Evolutionary conservation across 2,329 filamentous ascomycete species (phyloP).

Genomic region (Chaetomium olivaceum): DNA sequence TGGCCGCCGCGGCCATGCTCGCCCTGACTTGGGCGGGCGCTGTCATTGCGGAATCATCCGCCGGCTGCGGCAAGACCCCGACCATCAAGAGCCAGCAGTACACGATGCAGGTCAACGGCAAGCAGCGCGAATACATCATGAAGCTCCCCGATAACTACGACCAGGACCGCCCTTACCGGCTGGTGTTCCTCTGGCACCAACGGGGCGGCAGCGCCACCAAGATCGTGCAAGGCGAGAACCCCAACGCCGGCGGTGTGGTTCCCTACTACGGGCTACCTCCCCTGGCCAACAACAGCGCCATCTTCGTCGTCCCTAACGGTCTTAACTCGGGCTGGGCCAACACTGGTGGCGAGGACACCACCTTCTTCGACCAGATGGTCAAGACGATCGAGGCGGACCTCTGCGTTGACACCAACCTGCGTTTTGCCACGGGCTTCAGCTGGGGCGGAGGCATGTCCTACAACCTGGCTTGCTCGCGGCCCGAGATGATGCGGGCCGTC

Average conservation of each 20-base stretch:
- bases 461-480: constrained; percentile 45
- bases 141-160: constrained; percentile 42
- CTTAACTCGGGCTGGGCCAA: constrained; percentile 47
- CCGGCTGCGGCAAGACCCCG: constrained; percentile 11
- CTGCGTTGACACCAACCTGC: constrained; percentile 44
- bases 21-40: background rate
- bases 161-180: constrained; percentile 40
- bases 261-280: constrained; percentile 45
- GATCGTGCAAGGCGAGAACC: constrained; percentile 30
- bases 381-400: constrained; percentile 41
- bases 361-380: constrained; percentile 44
- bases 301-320: constrained; percentile 48
- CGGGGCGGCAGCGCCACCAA: constrained; percentile 36
- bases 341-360: constrained; percentile 44
- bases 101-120: constrained; percentile 19
- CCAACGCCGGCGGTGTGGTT: constrained; percentile 36
- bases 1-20: background rate
- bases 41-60: background rate
- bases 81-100: background rate
- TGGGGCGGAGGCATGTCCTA: constrained; percentile 48
- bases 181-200: constrained; percentile 47
- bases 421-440: constrained; percentile 48
- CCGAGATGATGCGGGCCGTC: constrained; percentile 43
- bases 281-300: constrained; percentile 41
- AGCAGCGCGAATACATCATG: constrained; percentile 26